A percentile compares a stretch with the other conserved stretches of the same genome.
Evolutionary conservation across 768 basidiomycete species (phyloP).

Genomic region (Paxillus involutus): DNA sequence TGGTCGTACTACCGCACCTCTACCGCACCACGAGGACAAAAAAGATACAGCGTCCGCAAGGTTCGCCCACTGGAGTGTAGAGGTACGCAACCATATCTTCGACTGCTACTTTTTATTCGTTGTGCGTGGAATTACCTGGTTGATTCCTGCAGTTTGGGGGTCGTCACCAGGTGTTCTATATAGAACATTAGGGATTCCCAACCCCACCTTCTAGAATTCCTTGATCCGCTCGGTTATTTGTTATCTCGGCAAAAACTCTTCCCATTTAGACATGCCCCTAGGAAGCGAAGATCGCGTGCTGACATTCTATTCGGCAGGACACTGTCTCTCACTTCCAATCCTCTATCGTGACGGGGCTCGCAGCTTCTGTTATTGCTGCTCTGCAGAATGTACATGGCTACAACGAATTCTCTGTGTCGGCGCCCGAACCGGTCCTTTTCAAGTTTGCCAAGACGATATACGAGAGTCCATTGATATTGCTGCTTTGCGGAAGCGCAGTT

Average conservation of each 20-base stretch:
- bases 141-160: background rate
- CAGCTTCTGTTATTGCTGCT: slow-evolving; percentile 57
- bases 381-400: slow-evolving; percentile 76
- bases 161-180: background rate
- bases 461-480: slow-evolving; percentile 88
- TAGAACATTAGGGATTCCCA: slow-evolving; percentile 9
- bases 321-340: slow-evolving; percentile 72
- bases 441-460: slow-evolving; percentile 97
- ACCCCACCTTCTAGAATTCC: slow-evolving; percentile 11
- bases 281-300: slow-evolving; percentile 2
- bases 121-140: background rate
- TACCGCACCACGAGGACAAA: slow-evolving; percentile 29
- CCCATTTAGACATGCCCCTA: slow-evolving; percentile 3
- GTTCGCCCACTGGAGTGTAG: slow-evolving; percentile 64
- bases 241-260: background rate
- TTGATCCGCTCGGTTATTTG: background rate
- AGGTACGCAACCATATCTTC: slow-evolving; percentile 44
- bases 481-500: slow-evolving; percentile 86
- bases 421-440: slow-evolving; percentile 75
- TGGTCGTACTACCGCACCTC: slow-evolving; percentile 9
- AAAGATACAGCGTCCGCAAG: slow-evolving; percentile 61
- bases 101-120: background rate
- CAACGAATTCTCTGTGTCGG: slow-evolving; percentile 89
- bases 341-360: slow-evolving; percentile 59
- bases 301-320: slow-evolving; percentile 46